phyloP scores from a whole-genome alignment of 495 filamentous ascomycete species.

The Penicillium psychrofluorescens region DNA sequence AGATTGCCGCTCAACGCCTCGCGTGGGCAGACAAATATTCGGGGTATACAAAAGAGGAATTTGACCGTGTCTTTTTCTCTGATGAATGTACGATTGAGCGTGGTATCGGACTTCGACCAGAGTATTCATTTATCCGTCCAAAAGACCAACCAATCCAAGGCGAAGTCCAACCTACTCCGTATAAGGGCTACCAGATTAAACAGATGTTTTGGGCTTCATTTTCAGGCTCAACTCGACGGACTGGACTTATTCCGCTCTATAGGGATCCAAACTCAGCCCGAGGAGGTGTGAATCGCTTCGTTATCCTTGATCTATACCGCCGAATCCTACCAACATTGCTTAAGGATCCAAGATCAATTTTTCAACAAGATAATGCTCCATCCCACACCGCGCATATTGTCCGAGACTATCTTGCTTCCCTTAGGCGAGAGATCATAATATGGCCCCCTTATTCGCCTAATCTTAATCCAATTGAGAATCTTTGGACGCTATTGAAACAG shows the following conservation, averaged over 20 bases:
- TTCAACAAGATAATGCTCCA: conserved; percentile 15
- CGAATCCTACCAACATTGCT: conserved; percentile 4
- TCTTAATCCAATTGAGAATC: conserved; percentile 11
- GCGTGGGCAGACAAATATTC: neutral
- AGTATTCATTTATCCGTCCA: neutral
- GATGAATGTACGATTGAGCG: conserved; percentile 1
- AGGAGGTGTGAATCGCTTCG: conserved; percentile 2
- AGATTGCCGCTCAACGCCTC: neutral
- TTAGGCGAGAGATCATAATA: conserved; percentile 2
- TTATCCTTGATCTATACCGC: conserved; percentile 3
- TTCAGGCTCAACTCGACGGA: conserved; percentile 2
- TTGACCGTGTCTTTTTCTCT: conserved; percentile 1
- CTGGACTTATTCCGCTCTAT: neutral
- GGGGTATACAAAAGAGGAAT: neutral
- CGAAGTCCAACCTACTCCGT: neutral
- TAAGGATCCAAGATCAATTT: neutral
- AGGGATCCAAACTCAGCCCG: neutral
- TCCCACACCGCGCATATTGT: conserved; percentile 4
- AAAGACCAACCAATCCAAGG: neutral
- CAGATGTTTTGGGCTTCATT: conserved; percentile 6
- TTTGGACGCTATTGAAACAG: conserved; percentile 13
- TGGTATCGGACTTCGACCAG: neutral
- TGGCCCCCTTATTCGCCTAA: conserved; percentile 6
- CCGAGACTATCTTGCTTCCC: conserved; percentile 3
- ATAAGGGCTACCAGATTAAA: neutral